Evolutionary conservation across 345 rosid species (phyloP).

Genomic region (Eucalyptus rudis): DNA sequence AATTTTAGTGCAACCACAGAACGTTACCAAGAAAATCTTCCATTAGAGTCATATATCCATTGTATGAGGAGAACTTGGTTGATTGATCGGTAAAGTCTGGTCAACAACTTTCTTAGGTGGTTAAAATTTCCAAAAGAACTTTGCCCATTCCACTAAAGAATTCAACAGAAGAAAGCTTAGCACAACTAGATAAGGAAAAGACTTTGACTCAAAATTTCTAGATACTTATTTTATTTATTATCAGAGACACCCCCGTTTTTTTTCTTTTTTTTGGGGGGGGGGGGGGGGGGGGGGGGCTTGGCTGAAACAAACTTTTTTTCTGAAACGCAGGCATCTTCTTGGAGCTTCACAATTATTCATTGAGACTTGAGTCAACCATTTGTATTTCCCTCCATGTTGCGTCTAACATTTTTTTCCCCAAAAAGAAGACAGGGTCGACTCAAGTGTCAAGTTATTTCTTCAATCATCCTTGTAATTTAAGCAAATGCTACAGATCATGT

Average conservation of each 20-base stretch:
- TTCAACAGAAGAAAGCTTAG: background rate
- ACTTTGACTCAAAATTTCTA: background rate
- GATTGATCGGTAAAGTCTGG: background rate
- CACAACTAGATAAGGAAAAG: background rate
- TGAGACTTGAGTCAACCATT: background rate
- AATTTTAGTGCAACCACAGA: background rate
- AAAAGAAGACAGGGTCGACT: background rate
- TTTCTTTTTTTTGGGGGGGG: too few species aligned
- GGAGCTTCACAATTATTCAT: background rate
- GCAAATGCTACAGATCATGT: background rate
- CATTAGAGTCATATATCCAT: background rate
- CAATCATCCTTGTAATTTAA: background rate
- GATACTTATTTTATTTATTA: background rate
- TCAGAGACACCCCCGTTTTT: background rate
- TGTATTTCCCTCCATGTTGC: background rate
- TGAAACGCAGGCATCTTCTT: background rate
- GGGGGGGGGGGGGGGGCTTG: background rate
- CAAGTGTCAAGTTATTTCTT: background rate
- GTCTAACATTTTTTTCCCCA: background rate
- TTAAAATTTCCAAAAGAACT: background rate
- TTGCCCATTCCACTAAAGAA: background rate
- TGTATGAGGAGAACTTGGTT: background rate
- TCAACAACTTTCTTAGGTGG: background rate
- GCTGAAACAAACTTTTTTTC: background rate
- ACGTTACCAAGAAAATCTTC: background rate